A percentile compares a stretch with the other conserved stretches of the same genome.
These are phyloP conservation scores for Postia placenta DNA, from an alignment of 768 basidiomycete species.

Conservation along the genomic window DNA sequence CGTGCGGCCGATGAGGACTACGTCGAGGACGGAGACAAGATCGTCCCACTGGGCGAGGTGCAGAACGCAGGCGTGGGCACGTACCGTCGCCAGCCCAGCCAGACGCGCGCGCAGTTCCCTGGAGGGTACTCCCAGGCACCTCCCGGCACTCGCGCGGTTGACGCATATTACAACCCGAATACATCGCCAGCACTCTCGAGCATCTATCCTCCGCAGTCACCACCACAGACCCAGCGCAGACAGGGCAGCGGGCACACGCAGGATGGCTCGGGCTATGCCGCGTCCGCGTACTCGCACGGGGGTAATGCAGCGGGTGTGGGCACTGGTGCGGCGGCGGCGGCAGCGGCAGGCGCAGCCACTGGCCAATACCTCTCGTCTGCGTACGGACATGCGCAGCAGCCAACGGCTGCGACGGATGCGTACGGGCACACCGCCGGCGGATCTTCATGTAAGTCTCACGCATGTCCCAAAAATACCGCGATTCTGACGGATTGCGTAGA, in stretches of 20 bases:
- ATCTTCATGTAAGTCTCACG: slow-evolving; percentile 43
- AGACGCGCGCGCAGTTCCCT: slow-evolving; percentile 29
- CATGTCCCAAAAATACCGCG: slow-evolving; percentile 1
- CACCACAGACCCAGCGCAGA: slow-evolving; percentile 23
- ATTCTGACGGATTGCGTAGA: background rate
- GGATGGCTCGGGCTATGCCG: slow-evolving; percentile 7
- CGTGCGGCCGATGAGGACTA: slow-evolving; percentile 53
- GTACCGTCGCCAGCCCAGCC: slow-evolving; percentile 17
- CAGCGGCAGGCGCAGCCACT: slow-evolving; percentile 14
- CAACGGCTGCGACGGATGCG: slow-evolving; percentile 20
- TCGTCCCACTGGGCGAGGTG: slow-evolving; percentile 12
- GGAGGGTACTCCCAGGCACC: slow-evolving; percentile 63
- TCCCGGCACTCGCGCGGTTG: slow-evolving; percentile 62
- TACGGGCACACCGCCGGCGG: slow-evolving; percentile 53
- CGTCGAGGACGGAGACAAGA: slow-evolving; percentile 37
- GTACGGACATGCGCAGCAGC: slow-evolving; percentile 27
- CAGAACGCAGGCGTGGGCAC: slow-evolving; percentile 21
- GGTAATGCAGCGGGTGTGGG: slow-evolving; percentile 5
- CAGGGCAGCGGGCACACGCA: slow-evolving; percentile 34
- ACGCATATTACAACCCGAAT: slow-evolving; percentile 64
- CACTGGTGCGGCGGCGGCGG: slow-evolving; percentile 14
- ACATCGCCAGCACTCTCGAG: slow-evolving; percentile 24
- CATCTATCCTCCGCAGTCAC: slow-evolving; percentile 41
- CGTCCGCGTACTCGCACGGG: slow-evolving; percentile 17
- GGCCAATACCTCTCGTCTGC: slow-evolving; percentile 30